Percentiles rank a stretch among this genome's conserved stretches.
These are phyloP conservation scores for Aspergillus leporis DNA, from an alignment of 495 filamentous ascomycete genomes.

Conservation along the genomic window DNA sequence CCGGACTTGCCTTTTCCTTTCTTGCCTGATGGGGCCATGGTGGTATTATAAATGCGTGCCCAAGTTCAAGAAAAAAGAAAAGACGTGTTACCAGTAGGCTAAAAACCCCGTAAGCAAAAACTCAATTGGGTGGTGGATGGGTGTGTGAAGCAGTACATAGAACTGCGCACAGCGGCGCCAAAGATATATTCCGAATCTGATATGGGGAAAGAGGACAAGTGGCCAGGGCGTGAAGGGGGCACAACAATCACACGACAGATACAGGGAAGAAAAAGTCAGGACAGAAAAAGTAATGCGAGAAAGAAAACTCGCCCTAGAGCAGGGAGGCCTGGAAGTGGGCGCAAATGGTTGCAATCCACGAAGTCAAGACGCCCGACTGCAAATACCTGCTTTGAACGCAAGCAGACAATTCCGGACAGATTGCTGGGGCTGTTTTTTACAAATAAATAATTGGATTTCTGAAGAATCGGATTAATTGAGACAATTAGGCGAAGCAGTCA, in stretches of 20 bases:
- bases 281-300: conserved; percentile 21
- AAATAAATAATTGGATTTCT: conserved; percentile 24
- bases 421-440: conserved; percentile 20
- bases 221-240: conserved; percentile 8
- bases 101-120: conserved; percentile 30
- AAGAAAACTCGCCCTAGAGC: conserved; percentile 21
- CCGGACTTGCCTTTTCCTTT: conserved; percentile 39
- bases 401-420: conserved; percentile 30
- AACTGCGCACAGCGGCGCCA: conserved; percentile 32
- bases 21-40: conserved; percentile 39
- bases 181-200: conserved; percentile 41
- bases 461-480: conserved; percentile 14
- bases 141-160: conserved; percentile 35
- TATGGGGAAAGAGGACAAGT: conserved; percentile 25
- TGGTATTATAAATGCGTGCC: conserved; percentile 35
- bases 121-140: conserved; percentile 33
- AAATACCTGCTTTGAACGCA: conserved; percentile 19
- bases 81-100: conserved; percentile 50
- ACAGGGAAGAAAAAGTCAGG: conserved; percentile 12
- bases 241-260: conserved; percentile 18
- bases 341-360: conserved; percentile 41
- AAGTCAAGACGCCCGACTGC: conserved; percentile 29
- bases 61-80: conserved; percentile 27
- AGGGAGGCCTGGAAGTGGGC: conserved; percentile 29
- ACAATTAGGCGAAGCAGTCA: conserved; percentile 12